These are phyloP conservation scores for Salix koriyanagi DNA, from an alignment of 345 rosid genomes.

Conservation along the genomic window DNA sequence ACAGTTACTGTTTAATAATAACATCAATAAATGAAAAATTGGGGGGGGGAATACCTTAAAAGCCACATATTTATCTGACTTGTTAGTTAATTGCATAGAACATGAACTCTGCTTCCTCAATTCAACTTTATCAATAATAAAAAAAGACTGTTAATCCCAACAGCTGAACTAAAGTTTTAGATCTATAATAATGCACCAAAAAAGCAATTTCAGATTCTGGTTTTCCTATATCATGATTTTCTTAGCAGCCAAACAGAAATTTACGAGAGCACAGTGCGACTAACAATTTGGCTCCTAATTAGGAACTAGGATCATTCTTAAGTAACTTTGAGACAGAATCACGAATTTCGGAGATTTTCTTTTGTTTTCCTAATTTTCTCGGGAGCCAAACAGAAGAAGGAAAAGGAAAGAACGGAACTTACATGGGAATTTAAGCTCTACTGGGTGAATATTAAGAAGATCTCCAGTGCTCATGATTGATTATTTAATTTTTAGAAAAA, in stretches of 20 bases:
- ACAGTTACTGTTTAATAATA: background rate
- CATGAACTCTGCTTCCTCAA: constrained; percentile 78
- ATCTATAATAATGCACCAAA: background rate
- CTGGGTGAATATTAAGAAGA: background rate
- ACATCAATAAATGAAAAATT: background rate
- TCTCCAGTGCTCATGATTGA: background rate
- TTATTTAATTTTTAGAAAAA: background rate
- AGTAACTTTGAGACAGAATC: background rate
- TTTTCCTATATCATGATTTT: background rate
- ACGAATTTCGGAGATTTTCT: background rate
- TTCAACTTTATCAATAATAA: constrained; percentile 43
- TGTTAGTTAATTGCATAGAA: constrained; percentile 72
- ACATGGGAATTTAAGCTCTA: background rate
- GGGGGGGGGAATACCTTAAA: constrained; percentile 49
- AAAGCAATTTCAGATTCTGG: background rate
- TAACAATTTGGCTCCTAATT: background rate
- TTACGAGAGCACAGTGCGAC: background rate
- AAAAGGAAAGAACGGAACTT: background rate
- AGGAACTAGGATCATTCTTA: background rate
- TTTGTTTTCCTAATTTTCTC: background rate
- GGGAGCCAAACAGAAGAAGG: constrained; percentile 13
- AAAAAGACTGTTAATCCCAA: background rate
- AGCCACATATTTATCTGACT: constrained; percentile 56
- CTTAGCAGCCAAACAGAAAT: constrained; percentile 3
- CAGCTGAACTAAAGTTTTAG: background rate